Conservation (phyloP, 2,329 filamentous ascomycete genomes). For the Ascochyta fabae region DNA sequence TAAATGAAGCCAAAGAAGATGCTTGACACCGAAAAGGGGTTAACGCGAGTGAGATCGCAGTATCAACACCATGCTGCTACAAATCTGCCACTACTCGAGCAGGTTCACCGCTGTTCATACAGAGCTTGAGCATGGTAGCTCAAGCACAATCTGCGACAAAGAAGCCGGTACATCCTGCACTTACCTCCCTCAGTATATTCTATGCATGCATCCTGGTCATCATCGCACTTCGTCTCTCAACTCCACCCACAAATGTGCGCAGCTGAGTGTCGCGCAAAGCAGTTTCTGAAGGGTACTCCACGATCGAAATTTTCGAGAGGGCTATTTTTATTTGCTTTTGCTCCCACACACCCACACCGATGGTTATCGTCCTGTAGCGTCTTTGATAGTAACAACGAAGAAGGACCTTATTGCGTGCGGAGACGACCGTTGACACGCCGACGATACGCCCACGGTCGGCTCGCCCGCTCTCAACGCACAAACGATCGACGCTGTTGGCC, state of each 20-base stretch:
- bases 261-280: no score
- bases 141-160: not conserved
- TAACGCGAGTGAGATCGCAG: not conserved
- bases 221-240: no score
- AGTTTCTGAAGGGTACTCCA: no score
- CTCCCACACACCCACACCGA: not conserved
- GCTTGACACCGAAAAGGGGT: not conserved
- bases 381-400: not conserved
- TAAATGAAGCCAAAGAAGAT: not conserved
- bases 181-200: no score
- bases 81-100: not conserved
- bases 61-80: not conserved
- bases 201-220: no score
- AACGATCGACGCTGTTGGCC: not conserved
- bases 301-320: no score
- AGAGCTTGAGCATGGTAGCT: no score
- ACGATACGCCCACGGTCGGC: not conserved
- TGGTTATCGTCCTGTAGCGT: no score
- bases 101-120: not conserved
- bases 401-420: not conserved
- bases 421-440: not conserved
- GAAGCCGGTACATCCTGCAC: not conserved
- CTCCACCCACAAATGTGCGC: no score
- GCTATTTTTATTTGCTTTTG: not conserved
- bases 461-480: not conserved